Base-by-base conservation (phyloP, 1,284 basidiomycete genomes). In the Leccinum solheimii region DNA sequence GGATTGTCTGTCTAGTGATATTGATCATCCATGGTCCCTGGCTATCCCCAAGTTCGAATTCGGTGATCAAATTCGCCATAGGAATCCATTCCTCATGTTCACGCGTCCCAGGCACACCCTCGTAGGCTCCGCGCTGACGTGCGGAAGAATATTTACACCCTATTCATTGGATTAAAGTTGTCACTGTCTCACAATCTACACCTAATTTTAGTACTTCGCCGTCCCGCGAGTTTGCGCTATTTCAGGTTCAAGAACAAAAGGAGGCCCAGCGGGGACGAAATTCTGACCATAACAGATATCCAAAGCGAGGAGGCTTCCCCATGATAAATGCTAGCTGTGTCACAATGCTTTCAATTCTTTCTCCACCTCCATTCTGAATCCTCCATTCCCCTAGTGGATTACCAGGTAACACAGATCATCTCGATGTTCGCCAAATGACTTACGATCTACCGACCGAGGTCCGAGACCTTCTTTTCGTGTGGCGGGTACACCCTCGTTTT, bases 381-480 rank as follows among this genome's bases (percentile, higher is more conserved):
- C n/a, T 67, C 38, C 48, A 13, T 55, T 13, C 59, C 55, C 66
- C 68, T 2, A 58, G 66, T 13, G 57, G 68, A 60, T 38, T 56
- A 19, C 40, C 43, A 69, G 68, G 66, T 69, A 45, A 53, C 3
- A 16, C 38, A 26, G 27, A 8, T 5, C 21, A 10, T 49, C 50
- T 21, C 11, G 4, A 23, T 8, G 2, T 32, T 48, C n/a, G 23
- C 14, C 19, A 19, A 43, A 54, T 36, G 45, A 53, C 11, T 26
- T 36, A 14, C 30, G 23, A 4, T 50, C 56, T 0, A 13, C 36
- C 21, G 27, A 13, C 16, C 19, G 11, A 66, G 66, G 66, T 70
- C 57, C 38, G 68, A 54, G 68, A 70, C 68, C 68, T 68, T 38
- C 13, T 60, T 59, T 59, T 52, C 32, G 43, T 26, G 66, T 66